Evolutionary conservation across 768 basidiomycete species (phyloP), one percentile per base, ranked within the genome.

Genomic region (Boletellus ananiceps): DNA sequence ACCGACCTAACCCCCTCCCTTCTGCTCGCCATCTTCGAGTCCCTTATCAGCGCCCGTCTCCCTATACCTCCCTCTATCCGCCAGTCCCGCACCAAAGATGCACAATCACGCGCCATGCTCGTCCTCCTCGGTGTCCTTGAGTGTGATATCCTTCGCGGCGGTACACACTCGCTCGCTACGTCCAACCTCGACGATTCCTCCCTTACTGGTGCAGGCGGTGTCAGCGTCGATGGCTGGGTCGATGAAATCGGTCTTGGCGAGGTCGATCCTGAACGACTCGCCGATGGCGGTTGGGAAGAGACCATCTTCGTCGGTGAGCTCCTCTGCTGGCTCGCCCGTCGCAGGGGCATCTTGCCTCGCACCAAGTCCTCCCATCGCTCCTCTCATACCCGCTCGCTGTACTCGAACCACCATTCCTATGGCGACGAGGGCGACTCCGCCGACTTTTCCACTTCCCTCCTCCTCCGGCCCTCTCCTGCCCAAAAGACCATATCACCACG

Each of bases 81-180:
- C 52, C 55, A 69, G 46, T 69, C 73, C 33, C 65, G 71, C 58
- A 69, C 64, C 45, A 37, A 50, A 49, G 48, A 54, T 1, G 69
- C 72, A 8, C 81, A 81, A 56, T 64, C 86, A 1, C 78, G 84
- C 40, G 79, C 78, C 29, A 83, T 85, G 74, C 87, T 89, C 57
- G 72, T 89, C 3, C 84, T 91, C 47, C 73, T 90, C 7, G 87
- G 87, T 1, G 78, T 88, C 6, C 72, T 90, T 6, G 83, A 86
- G 52, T 76, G 71, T 27, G 86, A 89, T 52, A 66, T 88, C 32
- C 59, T 89, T 13, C 63, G 68, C 36, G 65, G 67, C 44, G 81
- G 86, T 47, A 75, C 86, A 1, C 55, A 42, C 27, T 81, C n/a
- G 61, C 23, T 25, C 23, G 23, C 23, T 25, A 3, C 23, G 23